phyloP scores from a whole-genome alignment of 2,329 filamentous ascomycete species.

The Elsinoe batatas region DNA sequence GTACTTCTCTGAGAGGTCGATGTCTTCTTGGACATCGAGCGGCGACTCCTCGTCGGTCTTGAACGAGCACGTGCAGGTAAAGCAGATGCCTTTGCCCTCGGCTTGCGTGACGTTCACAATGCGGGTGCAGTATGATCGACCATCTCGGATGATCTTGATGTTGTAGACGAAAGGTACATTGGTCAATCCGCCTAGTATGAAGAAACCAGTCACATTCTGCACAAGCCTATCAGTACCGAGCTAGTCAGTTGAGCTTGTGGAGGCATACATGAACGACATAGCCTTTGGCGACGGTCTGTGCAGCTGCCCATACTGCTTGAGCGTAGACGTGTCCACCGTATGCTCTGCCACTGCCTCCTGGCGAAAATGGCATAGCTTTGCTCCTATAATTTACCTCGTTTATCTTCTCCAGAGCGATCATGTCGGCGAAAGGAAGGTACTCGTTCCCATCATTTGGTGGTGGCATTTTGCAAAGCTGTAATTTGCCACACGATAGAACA shows the following conservation, averaged over 20 bases:
- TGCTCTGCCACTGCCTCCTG: constrained; percentile 33
- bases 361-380: constrained; percentile 33
- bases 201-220: constrained; percentile 46
- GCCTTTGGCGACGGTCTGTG: constrained; percentile 42
- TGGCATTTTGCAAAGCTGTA: constrained; percentile 7
- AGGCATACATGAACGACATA: constrained; percentile 42
- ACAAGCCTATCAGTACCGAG: constrained; percentile 13
- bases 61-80: constrained; percentile 45
- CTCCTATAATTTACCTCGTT: constrained; percentile 33
- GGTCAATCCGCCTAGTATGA: constrained; percentile 39
- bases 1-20: constrained; percentile 30
- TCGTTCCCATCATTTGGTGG: constrained; percentile 21
- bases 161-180: constrained; percentile 42
- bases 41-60: constrained; percentile 34
- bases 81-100: constrained; percentile 37
- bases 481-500: not conserved
- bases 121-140: constrained; percentile 43
- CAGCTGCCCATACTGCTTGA: constrained; percentile 48
- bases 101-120: constrained; percentile 43
- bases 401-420: constrained; percentile 33
- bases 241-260: not conserved
- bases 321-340: constrained; percentile 50
- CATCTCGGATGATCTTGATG: constrained; percentile 42
- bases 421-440: constrained; percentile 31
- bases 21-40: constrained; percentile 27